Evolutionary conservation across 139 green algal genomes (phyloP), one percentile per base, ranked within the genome.

Genomic region (Pleodorina starrii): DNA sequence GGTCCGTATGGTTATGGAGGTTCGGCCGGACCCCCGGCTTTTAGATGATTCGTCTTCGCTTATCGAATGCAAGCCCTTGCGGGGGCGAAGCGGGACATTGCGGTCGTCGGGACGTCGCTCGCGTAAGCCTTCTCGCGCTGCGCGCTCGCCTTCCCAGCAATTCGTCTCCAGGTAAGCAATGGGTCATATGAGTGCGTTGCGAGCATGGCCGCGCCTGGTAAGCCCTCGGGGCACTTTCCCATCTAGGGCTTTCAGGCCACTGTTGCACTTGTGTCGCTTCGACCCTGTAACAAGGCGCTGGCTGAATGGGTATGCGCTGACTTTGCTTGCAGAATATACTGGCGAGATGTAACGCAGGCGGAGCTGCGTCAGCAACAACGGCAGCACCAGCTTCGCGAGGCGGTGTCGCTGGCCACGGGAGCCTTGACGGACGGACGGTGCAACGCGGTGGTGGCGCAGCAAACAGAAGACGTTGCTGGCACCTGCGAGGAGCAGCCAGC

Each of bases 1-100:
- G 76, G 76, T 84, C 25, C 46, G 76, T 19, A 84, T 84, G 76
- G 50, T 84, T n/a, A 46, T 84, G 48, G 76, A 84, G 35, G 32
- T 60, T 23, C 48, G 76, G 5, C 35, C 76, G 1, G 76, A 84
- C 32, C 76, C 76, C 16, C 76, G 76, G 2, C 35, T 71, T 32
- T 69, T 36, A 5, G 76, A 50, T 17, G 76, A 84, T 2, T 42
- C 72, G 11, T 43, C 44, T 16, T 80, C 69, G 29, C 16, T 66
- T 12, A 10, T 84, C 14, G 76, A 84, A 17, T 69, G 76, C 48
- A 69, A 84, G 74, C 48, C 40, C 50, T 6, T 71, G 76, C n/a
- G 76, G 57, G 76, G 76, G 2, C 76, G 48, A 17, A 69, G 48
- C 36, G 48, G 76, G 29, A 48, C 35, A 19, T 16, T 69, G 5